A percentile compares a stretch with the other conserved stretches of the same genome.
These are phyloP conservation scores for Volvox reticuliferus DNA, from an alignment of 139 green algal species.

Conservation along the genomic window DNA sequence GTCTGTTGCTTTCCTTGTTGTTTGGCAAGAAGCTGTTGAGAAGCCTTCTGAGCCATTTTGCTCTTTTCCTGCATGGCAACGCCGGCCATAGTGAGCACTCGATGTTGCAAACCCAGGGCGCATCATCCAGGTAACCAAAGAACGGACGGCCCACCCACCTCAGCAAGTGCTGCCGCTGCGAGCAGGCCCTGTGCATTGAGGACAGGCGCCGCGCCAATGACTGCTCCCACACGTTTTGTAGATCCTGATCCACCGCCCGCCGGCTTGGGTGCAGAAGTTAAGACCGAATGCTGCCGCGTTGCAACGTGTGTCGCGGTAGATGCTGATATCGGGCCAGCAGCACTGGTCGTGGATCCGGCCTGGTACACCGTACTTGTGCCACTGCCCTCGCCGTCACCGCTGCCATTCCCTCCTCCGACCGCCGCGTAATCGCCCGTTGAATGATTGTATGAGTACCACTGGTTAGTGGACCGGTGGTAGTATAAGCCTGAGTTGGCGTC, in stretches of 20 bases:
- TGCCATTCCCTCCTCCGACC: not conserved
- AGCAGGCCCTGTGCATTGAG: slow-evolving; percentile 51
- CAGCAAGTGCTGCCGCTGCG: slow-evolving; percentile 7
- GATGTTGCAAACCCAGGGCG: too few species aligned
- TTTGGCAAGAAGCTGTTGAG: not conserved
- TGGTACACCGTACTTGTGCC: too few species aligned
- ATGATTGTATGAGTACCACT: slow-evolving; percentile 73
- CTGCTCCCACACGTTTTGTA: slow-evolving; percentile 14
- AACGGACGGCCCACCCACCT: slow-evolving; percentile 14
- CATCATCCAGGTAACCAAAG: too few species aligned
- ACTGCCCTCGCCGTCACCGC: not conserved
- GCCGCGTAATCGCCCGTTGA: slow-evolving; percentile 65
- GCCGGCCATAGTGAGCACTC: too few species aligned
- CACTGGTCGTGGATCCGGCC: not conserved
- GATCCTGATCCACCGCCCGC: not conserved
- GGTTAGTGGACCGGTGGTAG: slow-evolving; percentile 62
- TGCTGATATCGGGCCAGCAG: not conserved
- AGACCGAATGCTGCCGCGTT: not conserved
- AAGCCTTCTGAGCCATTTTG: slow-evolving; percentile 5
- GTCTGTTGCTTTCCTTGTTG: not conserved
- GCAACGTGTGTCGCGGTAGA: not conserved
- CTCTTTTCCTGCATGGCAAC: slow-evolving; percentile 13
- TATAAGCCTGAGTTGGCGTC: slow-evolving; percentile 77
- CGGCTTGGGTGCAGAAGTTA: not conserved
- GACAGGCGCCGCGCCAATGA: slow-evolving; percentile 53